These are phyloP conservation scores for Chaetothyriales sp. DNA, from an alignment of 2,329 filamentous ascomycete species.

Conservation along the genomic window DNA sequence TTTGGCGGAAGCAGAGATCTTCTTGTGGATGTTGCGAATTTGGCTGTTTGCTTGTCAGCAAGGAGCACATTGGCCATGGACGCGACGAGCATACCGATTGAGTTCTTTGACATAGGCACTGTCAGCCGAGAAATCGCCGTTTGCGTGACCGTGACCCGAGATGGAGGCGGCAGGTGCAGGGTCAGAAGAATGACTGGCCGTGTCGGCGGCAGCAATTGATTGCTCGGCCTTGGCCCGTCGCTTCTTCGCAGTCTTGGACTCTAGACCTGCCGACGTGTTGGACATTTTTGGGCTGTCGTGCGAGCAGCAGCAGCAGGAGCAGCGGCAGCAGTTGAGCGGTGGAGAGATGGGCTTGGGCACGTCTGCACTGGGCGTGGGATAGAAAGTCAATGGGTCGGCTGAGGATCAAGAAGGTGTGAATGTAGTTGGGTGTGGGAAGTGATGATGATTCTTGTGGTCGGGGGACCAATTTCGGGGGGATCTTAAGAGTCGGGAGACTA, in stretches of 20 bases:
- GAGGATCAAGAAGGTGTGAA: not conserved
- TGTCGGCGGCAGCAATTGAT: conserved; percentile 39
- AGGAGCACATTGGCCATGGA: conserved; percentile 1
- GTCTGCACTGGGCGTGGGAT: not conserved
- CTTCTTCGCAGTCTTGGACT: conserved; percentile 56
- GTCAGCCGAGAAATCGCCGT: conserved; percentile 50
- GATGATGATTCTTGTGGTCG: not conserved
- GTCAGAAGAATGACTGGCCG: conserved; percentile 30
- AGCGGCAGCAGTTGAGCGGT: conserved; percentile 8
- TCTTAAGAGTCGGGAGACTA: conserved; percentile 4
- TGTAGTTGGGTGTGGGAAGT: not conserved
- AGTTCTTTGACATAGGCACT: conserved; percentile 75
- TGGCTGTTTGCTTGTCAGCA: conserved; percentile 26
- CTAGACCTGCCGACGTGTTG: conserved; percentile 18
- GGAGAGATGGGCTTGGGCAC: not conserved
- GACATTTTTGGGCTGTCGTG: conserved; percentile 10
- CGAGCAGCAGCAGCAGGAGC: conserved; percentile 6
- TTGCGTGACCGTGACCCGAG: conserved; percentile 42
- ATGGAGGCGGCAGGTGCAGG: conserved; percentile 16
- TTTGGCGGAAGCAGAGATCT: conserved; percentile 56
- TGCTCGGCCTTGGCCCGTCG: conserved; percentile 40
- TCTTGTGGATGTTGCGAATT: conserved; percentile 87
- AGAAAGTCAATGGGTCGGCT: not conserved
- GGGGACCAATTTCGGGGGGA: not conserved
- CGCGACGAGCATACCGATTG: conserved; percentile 54